Base-by-base conservation (phyloP, 768 basidiomycete genomes). In the Leucosporidium scottii region DNA sequence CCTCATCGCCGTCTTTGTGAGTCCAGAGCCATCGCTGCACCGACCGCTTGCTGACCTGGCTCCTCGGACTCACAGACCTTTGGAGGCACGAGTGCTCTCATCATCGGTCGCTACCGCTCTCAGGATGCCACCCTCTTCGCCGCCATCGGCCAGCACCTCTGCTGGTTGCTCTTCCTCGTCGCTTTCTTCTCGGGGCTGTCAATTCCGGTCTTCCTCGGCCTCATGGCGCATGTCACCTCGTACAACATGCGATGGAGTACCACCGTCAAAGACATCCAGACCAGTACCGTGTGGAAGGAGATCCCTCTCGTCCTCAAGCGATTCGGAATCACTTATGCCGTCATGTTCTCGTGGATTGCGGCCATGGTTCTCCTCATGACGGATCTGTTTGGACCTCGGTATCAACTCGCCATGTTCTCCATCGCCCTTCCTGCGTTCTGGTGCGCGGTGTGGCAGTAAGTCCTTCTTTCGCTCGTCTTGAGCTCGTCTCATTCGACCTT, bases 251-350 rank as follows among this genome's bases (percentile, higher is more conserved):
- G 84, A 15, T 90, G 89, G 89, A 84, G 84, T 28, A 85, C 88
- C 8, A 90, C 89, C 6, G 84, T 84, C 73, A 92, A 91, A 83
- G 88, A 90, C 78, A 89, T 93, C 50, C 87, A 92, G 78, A 82
- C 85, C 58, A 89, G 88, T 8, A 93, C 92, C 76, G 92, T 94
- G 81, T 92, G 89, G 84, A 84, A 88, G 64, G 91, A 94, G 77
- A 85, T 92, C 18, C 92, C 92, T 1, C 84, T 85, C 65, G 91
- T 93, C 76, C 80, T 87, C 75, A 85, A 85, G 70, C 86, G 90
- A 5, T 93, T 90, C 80, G 86, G 87, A 82, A 74, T 84, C 57
- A 83, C 69, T 65, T 83, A 34, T 15, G 2, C 18, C 5, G 18
- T 66, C 30, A 65, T 87, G 25, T 85, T 83, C 56, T 79, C 81